A percentile compares a stretch with the other conserved stretches of the same genome.
These are phyloP conservation scores for Chalciporus piperatus DNA, from an alignment of 768 basidiomycete species.

Conservation along the genomic window DNA sequence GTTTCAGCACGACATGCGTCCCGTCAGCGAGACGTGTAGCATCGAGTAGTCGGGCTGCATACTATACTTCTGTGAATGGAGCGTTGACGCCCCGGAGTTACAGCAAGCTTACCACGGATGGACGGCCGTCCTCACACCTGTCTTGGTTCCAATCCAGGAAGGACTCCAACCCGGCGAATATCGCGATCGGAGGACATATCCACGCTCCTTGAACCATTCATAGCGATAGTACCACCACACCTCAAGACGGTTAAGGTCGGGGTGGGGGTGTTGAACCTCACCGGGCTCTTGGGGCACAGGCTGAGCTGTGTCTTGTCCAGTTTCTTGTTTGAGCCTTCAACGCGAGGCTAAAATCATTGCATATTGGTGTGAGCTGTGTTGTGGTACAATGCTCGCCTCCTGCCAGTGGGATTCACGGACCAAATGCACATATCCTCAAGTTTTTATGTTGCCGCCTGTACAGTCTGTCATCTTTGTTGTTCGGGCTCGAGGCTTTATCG, in stretches of 20 bases:
- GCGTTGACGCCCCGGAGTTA: background rate
- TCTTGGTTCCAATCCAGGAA: background rate
- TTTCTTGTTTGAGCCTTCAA: too few species aligned
- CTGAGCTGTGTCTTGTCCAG: too few species aligned
- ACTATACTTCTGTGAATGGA: slow-evolving; percentile 22
- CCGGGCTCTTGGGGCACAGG: background rate
- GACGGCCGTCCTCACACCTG: background rate
- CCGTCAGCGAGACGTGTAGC: slow-evolving; percentile 27
- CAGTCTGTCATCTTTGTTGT: too few species aligned
- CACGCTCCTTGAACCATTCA: background rate
- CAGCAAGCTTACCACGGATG: slow-evolving; percentile 5
- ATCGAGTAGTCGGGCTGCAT: slow-evolving; percentile 14
- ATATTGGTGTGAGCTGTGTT: too few species aligned
- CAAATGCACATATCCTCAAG: too few species aligned
- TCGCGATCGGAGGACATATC: slow-evolving; percentile 3
- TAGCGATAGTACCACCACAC: background rate
- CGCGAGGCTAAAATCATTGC: too few species aligned
- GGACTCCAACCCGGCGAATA: slow-evolving; percentile 5
- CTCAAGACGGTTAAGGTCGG: background rate
- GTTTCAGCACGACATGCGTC: slow-evolving; percentile 30
- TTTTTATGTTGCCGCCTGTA: too few species aligned
- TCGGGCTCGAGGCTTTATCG: too few species aligned
- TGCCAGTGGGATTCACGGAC: too few species aligned
- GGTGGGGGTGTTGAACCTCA: too few species aligned
- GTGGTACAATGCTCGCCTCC: too few species aligned